A percentile compares a stretch with the other conserved stretches of the same genome.
phyloP scores from a whole-genome alignment of 1,284 basidiomycete genomes.

The Rhodotorula sp. region DNA sequence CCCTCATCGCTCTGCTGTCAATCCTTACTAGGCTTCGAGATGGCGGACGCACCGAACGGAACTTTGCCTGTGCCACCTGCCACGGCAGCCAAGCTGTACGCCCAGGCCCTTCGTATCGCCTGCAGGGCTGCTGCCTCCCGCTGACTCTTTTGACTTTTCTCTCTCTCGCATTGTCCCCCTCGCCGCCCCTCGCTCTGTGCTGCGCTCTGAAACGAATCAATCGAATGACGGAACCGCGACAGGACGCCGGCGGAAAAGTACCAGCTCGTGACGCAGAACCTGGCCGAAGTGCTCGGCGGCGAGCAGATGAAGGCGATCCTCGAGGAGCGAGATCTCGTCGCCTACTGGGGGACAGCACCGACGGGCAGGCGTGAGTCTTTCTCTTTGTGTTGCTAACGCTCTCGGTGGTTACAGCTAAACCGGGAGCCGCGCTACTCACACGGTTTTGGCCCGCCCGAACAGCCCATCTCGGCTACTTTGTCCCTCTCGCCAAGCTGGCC shows the following conservation, averaged over 20 bases:
- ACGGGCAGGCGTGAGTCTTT: conserved; percentile 81
- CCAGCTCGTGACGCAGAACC: conserved; percentile 78
- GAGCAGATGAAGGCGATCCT: conserved; percentile 81
- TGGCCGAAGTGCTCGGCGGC: conserved; percentile 85
- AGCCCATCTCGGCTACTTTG: conserved; percentile 98
- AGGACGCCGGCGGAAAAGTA: conserved; percentile 63
- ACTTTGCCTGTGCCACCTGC: conserved; percentile 18
- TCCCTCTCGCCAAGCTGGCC: conserved; percentile 81
- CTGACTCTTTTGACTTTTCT: background rate
- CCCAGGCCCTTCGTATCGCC: background rate
- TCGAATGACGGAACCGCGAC: background rate
- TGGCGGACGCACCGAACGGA: conserved; percentile 22
- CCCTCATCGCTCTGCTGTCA: background rate
- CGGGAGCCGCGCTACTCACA: background rate
- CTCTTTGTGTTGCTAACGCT: background rate
- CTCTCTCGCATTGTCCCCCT: background rate
- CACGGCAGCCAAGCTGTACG: conserved; percentile 22
- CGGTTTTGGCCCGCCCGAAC: conserved; percentile 8
- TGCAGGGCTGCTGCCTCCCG: background rate
- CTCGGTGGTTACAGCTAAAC: background rate
- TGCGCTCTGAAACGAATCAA: background rate
- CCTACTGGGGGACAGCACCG: conserved; percentile 82
- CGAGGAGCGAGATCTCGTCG: conserved; percentile 64
- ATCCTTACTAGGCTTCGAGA: background rate
- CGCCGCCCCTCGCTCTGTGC: background rate